Evolutionary conservation across 495 filamentous ascomycete species (phyloP), one percentile per base, ranked within the genome.

Genomic region (Talaromyces thailandensis): DNA sequence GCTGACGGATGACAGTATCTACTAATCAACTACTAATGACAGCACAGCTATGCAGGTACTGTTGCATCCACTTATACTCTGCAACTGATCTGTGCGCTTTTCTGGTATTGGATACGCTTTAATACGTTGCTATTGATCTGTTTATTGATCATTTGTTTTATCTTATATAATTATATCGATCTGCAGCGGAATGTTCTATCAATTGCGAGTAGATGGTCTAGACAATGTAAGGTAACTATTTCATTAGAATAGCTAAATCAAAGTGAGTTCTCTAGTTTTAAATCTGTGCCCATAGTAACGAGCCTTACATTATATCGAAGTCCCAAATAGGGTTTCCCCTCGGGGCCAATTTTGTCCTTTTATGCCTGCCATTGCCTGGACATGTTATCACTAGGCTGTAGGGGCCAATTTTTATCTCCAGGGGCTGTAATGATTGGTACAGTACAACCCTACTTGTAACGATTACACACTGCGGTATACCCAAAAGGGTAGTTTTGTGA

Each of bases 21-120:
- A 53, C 51, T 53, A 53, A 53, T 24, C 51, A 53, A 53, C 23
- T 53, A 53, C 23, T 53, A 26, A 53, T 53, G 18, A 53, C 51
- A 28, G 2, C 51, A 53, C 51, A 53, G 14, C 35, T 40, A 4
- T 40, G 4, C 35, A 40, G 35, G 14, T 40, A 40, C 35, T n/a
- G 35, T 40, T 40, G 12, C 35, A 16, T n/a, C 16, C 4, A 5
- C 35, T 40, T 16, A 14, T 40, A 40, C 35, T 40, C 3, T 40
- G 6, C 1, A 14, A 40, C 5, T 16, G 14, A 40, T 40, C 12
- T 4, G 16, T 40, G 16, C 35, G 2, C 35, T 5, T 40, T 32
- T 40, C 16, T 14, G 5, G 35, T 40, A 40, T 14, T 40, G 4
- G 3, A 40, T 16, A 40, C 35, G 4, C 12, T 16, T 16, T 40